Evolutionary conservation across 768 basidiomycete genomes (phyloP).

Genomic region (Trametes cingulata): DNA sequence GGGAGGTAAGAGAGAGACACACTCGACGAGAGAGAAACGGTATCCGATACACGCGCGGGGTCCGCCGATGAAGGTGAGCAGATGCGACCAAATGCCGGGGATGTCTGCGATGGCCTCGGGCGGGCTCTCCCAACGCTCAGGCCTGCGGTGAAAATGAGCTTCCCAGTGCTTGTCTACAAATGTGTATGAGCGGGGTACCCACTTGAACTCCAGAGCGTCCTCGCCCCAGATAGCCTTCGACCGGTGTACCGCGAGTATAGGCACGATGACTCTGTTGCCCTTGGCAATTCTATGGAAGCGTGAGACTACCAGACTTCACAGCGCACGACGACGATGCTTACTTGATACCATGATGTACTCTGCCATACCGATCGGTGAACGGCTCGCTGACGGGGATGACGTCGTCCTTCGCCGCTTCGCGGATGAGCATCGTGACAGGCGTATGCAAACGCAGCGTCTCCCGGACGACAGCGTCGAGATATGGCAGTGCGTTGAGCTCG

Average conservation of each 20-base stretch:
- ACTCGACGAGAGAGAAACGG: constrained; percentile 64
- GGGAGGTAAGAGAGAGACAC: not conserved
- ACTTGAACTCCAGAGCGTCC: constrained; percentile 66
- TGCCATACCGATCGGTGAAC: constrained; percentile 25
- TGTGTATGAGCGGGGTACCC: constrained; percentile 21
- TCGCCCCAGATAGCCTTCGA: constrained; percentile 59
- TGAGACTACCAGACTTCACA: too few relatives aligned
- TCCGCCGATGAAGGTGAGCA: constrained; percentile 65
- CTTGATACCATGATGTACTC: constrained; percentile 19
- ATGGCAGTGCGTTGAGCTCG: constrained; percentile 61
- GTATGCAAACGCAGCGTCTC: constrained; percentile 61
- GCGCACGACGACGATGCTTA: not conserved
- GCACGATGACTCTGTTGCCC: constrained; percentile 43
- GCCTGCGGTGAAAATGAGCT: constrained; percentile 46
- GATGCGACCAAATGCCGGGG: constrained; percentile 62
- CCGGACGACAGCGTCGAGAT: constrained; percentile 65
- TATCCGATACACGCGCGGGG: constrained; percentile 68
- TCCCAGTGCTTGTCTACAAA: not conserved
- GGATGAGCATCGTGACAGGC: constrained; percentile 50
- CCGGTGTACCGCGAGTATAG: constrained; percentile 54
- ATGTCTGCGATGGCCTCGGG: constrained; percentile 46
- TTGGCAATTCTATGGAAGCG: constrained; percentile 31
- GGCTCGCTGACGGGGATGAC: constrained; percentile 50
- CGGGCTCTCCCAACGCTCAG: constrained; percentile 59
- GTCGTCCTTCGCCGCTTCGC: constrained; percentile 46